Conservation (phyloP, 139 green algal species). For the Gonium pectorale region DNA sequence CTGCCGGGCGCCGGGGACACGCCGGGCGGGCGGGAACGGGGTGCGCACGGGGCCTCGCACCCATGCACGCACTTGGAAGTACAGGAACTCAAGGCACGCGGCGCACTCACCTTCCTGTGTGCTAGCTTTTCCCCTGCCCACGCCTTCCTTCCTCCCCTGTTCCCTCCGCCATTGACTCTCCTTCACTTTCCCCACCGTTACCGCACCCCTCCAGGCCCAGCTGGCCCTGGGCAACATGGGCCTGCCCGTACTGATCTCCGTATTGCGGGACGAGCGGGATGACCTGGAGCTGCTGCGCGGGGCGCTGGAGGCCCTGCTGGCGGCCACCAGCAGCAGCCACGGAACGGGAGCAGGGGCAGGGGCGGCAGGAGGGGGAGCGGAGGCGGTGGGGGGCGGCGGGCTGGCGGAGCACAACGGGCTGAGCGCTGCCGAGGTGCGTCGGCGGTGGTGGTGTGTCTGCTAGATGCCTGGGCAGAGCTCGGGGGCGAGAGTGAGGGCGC, state of each 20-base stretch:
- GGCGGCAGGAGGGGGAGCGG: too few species aligned
- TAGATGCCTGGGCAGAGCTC: neutral
- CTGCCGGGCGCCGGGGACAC: too few species aligned
- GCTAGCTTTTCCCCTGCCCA: too few species aligned
- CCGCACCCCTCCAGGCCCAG: conserved; percentile 60
- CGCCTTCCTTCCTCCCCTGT: too few species aligned
- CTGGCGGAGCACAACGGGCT: neutral
- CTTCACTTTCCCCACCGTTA: neutral
- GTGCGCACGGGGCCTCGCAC: too few species aligned
- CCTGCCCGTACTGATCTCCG: conserved; percentile 74
- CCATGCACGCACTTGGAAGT: too few species aligned
- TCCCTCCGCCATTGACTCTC: neutral
- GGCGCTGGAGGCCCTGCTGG: conserved; percentile 85
- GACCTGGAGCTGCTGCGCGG: conserved; percentile 84
- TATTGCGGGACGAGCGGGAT: conserved; percentile 82
- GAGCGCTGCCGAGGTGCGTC: neutral
- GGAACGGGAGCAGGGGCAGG: neutral
- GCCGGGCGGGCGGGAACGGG: too few species aligned
- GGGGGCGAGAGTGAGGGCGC: neutral
- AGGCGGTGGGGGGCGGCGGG: neutral
- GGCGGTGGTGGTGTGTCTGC: neutral
- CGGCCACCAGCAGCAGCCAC: conserved; percentile 40
- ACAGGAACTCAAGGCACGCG: too few species aligned
- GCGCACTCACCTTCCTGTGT: too few species aligned
- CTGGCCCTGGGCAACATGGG: conserved; percentile 82